Percentiles rank a stretch among this genome's conserved stretches.
These are phyloP conservation scores for Termitomyces sp. DNA, from an alignment of 768 basidiomycete genomes.

Conservation along the genomic window DNA sequence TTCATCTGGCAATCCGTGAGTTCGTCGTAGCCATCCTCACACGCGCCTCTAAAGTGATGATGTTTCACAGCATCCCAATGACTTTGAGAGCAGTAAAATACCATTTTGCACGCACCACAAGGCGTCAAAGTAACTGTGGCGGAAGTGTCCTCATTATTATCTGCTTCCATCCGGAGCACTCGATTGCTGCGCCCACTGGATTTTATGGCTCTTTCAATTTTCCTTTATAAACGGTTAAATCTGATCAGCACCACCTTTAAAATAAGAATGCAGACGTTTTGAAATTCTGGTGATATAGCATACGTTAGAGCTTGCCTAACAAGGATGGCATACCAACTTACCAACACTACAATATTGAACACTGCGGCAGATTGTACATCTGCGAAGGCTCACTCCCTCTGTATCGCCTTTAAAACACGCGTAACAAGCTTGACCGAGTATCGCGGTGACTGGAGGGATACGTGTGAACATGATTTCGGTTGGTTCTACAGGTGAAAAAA, in stretches of 20 bases:
- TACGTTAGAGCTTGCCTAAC: neutral
- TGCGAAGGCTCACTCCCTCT: slow-evolving; percentile 15
- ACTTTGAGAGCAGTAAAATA: slow-evolving; percentile 20
- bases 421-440: slow-evolving; percentile 23
- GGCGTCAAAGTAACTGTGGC: slow-evolving; percentile 9
- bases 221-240: slow-evolving; percentile 2
- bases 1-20: slow-evolving; percentile 22
- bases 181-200: slow-evolving; percentile 19
- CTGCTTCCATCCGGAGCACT: slow-evolving; percentile 17
- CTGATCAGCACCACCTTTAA: neutral
- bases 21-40: slow-evolving; percentile 15
- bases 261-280: slow-evolving; percentile 17
- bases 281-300: slow-evolving; percentile 18
- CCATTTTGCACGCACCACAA: slow-evolving; percentile 18
- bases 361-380: slow-evolving; percentile 24
- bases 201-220: slow-evolving; percentile 26
- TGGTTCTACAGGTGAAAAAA: neutral
- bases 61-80: slow-evolving; percentile 17
- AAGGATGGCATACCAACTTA: slow-evolving; percentile 4
- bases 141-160: neutral
- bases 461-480: neutral
- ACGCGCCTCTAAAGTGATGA: slow-evolving; percentile 13
- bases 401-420: slow-evolving; percentile 20
- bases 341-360: slow-evolving; percentile 27
- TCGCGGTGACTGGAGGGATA: neutral